Base-by-base conservation (phyloP, 2,329 filamentous ascomycete species). In the Pezizomycotina sp. region DNA sequence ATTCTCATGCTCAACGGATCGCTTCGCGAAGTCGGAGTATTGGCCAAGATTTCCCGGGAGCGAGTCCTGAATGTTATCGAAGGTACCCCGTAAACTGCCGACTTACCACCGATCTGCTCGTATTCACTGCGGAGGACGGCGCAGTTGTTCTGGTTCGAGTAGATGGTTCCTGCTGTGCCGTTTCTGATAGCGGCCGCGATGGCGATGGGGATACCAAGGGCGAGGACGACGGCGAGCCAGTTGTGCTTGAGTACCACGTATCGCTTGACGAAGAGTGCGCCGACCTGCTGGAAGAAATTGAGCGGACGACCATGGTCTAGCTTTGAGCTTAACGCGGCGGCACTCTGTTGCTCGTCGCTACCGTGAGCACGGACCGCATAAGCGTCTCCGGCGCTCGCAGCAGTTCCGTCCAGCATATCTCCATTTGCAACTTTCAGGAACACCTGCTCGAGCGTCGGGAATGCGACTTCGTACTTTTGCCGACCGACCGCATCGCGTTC, bases 401-500 rank as follows among this genome's bases (percentile, higher is more conserved):
- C n/a, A 1, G 41, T 34, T 4, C 38, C 36, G 12, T 37, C 33
- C n/a, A 44, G 41, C 4, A 30, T 16, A n/a, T 44, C 41, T 4
- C 41, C 41, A 10, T 32, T 36, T 13, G 83, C 81, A 24, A 92
- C 65, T 47, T 80, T 76, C 16, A 93, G 60, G 56, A 93, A 93
- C 0, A 92, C 83, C 48, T 92, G 83, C 54, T 93, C 86, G 25
- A 93, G 83, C 0, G 81, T 91, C 0, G 84, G 86, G 0, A 82
- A 82, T 9, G 77, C 78, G 48, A 92, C 79, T 42, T 83, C 74
- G 55, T 92, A 92, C 39, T 91, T 78, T 9, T 64, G 63, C 21
- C 89, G 65, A 0, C 71, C 71, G 2, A 64, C 61, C 1, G 27
- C 19, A 14, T 39, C 36, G 27, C 27, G 25, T 18, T 92, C 77